phyloP scores from a whole-genome alignment of 2,329 filamentous ascomycete species.

The Aureobasidium musti region DNA sequence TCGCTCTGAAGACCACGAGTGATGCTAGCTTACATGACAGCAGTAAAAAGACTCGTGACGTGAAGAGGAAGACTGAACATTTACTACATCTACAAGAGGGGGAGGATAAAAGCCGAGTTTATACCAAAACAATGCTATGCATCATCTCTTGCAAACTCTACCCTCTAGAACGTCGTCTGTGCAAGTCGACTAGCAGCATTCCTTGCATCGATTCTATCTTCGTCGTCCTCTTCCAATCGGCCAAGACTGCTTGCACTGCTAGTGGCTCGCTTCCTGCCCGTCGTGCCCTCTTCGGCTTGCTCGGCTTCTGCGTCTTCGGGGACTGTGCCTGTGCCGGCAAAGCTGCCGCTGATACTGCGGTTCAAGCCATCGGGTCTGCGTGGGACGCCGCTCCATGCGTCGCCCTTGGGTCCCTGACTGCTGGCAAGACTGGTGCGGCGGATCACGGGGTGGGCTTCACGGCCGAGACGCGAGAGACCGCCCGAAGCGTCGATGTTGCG shows the following conservation, averaged over 20 bases:
- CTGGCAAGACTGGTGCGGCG: conserved; percentile 77
- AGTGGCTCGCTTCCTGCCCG: conserved; percentile 51
- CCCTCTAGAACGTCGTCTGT: conserved; percentile 78
- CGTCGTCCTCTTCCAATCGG: conserved; percentile 75
- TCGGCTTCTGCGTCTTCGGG: conserved; percentile 56
- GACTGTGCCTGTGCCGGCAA: conserved; percentile 58
- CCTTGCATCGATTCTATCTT: conserved; percentile 90
- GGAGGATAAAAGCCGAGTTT: neutral
- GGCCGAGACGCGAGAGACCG: conserved; percentile 83
- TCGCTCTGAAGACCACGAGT: neutral
- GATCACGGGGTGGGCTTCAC: conserved; percentile 76
- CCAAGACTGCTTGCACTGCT: conserved; percentile 57
- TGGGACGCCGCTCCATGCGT: conserved; percentile 94
- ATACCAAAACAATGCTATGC: neutral
- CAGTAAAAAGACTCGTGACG: neutral
- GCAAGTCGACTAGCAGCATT: conserved; percentile 94
- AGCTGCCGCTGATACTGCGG: conserved; percentile 73
- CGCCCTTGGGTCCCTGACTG: conserved; percentile 95
- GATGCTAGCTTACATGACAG: neutral
- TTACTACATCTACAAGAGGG: conserved; percentile 2
- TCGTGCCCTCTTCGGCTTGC: conserved; percentile 44
- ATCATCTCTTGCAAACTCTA: neutral
- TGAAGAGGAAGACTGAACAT: conserved; percentile 12
- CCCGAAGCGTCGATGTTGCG: conserved; percentile 89
- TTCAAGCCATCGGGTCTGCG: conserved; percentile 76